Conservation (phyloP, 306 rosid species). For the Malus orientalis region DNA sequence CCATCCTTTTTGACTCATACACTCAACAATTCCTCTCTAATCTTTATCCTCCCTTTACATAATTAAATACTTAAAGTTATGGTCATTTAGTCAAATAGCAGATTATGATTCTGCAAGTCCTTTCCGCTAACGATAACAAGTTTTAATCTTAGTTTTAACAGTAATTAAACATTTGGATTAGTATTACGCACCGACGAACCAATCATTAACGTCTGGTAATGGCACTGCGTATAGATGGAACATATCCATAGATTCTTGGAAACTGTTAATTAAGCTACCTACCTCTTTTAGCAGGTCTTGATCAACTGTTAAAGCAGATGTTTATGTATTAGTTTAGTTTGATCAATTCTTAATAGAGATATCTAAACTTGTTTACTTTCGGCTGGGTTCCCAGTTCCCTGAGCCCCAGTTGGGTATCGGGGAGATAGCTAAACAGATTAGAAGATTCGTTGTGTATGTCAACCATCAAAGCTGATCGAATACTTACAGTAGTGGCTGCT, state of each 20-base stretch:
- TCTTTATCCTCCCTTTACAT: background rate
- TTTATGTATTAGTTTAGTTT: background rate
- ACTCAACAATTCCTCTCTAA: slow-evolving; percentile 16
- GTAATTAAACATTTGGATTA: background rate
- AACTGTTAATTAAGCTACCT: slow-evolving; percentile 3
- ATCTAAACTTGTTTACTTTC: background rate
- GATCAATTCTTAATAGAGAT: background rate
- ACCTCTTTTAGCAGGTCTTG: background rate
- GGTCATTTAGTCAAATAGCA: slow-evolving; percentile 24
- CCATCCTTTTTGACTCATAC: slow-evolving; percentile 13
- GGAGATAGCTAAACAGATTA: background rate
- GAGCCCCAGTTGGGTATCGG: background rate
- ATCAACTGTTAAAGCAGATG: background rate
- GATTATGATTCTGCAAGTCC: slow-evolving; percentile 24
- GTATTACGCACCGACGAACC: slow-evolving; percentile 9
- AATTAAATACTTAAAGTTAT: background rate
- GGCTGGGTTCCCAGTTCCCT: slow-evolving; percentile 13
- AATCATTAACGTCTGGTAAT: background rate
- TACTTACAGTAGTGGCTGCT: background rate
- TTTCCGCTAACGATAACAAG: slow-evolving; percentile 52
- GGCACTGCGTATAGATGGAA: background rate
- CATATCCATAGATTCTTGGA: background rate
- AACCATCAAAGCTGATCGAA: background rate
- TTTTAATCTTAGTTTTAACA: slow-evolving; percentile 28
- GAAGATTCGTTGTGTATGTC: background rate